phyloP scores from a whole-genome alignment of 176 grass and related monocot genomes.

The Poa pratensis region DNA sequence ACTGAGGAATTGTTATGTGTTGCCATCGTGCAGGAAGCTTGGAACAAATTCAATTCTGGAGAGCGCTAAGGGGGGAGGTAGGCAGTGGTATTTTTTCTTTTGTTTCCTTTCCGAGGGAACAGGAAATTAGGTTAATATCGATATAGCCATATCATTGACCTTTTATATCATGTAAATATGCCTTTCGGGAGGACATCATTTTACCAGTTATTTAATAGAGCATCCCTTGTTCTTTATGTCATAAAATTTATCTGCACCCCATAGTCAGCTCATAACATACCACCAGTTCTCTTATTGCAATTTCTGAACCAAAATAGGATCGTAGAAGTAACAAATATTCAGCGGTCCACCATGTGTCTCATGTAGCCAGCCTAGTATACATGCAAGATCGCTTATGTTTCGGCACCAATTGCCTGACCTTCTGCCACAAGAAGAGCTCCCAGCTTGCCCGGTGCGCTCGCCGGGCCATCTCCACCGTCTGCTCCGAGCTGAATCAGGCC shows the following conservation, averaged over 20 bases:
- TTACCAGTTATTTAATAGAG: constrained; percentile 25
- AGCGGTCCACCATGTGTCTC: not conserved
- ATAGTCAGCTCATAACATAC: not conserved
- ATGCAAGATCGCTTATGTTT: not conserved
- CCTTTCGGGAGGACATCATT: constrained; percentile 8
- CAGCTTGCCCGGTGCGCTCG: not conserved
- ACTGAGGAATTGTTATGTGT: constrained; percentile 14
- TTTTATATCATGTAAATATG: constrained; percentile 48
- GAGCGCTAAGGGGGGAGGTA: constrained; percentile 44
- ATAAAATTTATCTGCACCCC: not conserved
- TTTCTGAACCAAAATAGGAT: not conserved
- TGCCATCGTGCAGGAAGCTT: constrained; percentile 62
- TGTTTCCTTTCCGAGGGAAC: not conserved
- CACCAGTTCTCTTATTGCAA: not conserved
- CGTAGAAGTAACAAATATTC: not conserved
- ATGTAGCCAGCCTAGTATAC: not conserved
- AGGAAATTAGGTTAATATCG: constrained; percentile 34
- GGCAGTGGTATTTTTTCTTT: not conserved
- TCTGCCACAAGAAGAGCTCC: constrained; percentile 4
- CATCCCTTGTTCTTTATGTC: constrained; percentile 2
- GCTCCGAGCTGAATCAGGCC: constrained; percentile 52
- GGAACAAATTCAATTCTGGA: constrained; percentile 77
- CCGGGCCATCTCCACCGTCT: not conserved
- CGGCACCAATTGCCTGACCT: constrained; percentile 24
- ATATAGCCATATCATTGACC: constrained; percentile 18